Evolutionary conservation across 768 basidiomycete genomes (phyloP).

Genomic region (Collybiopsis confluens): DNA sequence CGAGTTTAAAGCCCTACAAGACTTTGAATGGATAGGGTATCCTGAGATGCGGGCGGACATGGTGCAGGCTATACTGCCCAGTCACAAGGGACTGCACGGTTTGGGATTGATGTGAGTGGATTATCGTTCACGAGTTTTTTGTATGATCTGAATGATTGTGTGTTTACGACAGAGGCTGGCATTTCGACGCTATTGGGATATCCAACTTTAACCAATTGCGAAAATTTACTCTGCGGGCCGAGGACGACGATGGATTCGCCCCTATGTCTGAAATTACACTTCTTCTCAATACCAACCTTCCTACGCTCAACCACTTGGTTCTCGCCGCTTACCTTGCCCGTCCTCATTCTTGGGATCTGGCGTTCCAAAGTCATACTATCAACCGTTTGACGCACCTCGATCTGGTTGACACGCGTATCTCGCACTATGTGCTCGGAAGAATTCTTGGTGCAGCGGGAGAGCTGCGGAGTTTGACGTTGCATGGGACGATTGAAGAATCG

Average conservation of each 20-base stretch:
- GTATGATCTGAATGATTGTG: no score
- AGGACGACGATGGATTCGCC: conserved; percentile 68
- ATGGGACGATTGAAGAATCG: conserved; percentile 62
- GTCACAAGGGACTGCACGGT: conserved; percentile 48
- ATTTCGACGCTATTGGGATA: conserved; percentile 69
- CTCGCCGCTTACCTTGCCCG: conserved; percentile 68
- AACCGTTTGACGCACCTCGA: conserved; percentile 66
- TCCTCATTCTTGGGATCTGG: conserved; percentile 63
- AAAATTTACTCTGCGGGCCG: conserved; percentile 65
- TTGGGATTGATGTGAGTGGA: conserved; percentile 53
- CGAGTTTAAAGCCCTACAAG: conserved; percentile 53
- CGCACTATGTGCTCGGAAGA: conserved; percentile 55
- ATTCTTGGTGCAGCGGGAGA: conserved; percentile 56
- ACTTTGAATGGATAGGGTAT: conserved; percentile 78
- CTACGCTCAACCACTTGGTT: conserved; percentile 55
- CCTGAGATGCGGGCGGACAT: conserved; percentile 67
- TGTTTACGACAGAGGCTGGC: conserved; percentile 50
- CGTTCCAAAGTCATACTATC: conserved; percentile 60
- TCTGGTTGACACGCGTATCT: conserved; percentile 66
- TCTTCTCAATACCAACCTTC: conserved; percentile 57
- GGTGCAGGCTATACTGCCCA: conserved; percentile 52
- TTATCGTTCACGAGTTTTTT: no score
- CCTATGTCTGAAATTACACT: conserved; percentile 65
- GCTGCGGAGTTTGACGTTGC: conserved; percentile 58
- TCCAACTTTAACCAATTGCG: conserved; percentile 56